phyloP scores from a whole-genome alignment of 2,329 filamentous ascomycete species.

The Cladophialophora carrionii region DNA sequence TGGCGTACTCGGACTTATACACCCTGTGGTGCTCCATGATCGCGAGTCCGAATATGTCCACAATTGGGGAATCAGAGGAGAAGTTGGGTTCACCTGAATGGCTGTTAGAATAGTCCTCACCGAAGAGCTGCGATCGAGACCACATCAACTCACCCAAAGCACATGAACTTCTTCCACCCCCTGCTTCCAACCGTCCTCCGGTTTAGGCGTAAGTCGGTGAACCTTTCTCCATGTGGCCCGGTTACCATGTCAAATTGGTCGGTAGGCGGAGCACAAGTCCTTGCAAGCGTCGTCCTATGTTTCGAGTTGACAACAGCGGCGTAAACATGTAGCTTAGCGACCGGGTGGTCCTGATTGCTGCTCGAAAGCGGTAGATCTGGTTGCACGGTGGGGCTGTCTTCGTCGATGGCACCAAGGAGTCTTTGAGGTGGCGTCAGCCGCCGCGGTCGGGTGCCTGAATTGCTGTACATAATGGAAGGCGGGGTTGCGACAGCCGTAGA shows the following conservation, averaged over 20 bases:
- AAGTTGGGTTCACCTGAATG: conserved; percentile 7
- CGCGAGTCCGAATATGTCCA: background rate
- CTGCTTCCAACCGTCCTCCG: conserved; percentile 19
- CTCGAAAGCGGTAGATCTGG: conserved; percentile 24
- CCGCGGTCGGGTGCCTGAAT: conserved; percentile 7
- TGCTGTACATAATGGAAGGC: conserved; percentile 26
- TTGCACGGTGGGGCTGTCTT: conserved; percentile 27
- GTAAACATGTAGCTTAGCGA: conserved; percentile 31
- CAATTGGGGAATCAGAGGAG: background rate
- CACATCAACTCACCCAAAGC: conserved; percentile 21
- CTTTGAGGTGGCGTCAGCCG: conserved; percentile 26
- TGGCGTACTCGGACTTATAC: background rate
- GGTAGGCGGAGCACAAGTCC: conserved; percentile 4
- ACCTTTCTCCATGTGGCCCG: conserved; percentile 31
- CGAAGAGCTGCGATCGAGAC: background rate
- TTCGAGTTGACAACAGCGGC: conserved; percentile 19
- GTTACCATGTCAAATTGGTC: conserved; percentile 25
- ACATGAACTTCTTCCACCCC: conserved; percentile 28
- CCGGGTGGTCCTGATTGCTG: conserved; percentile 24
- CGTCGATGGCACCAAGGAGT: conserved; percentile 33
- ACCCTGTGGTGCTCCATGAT: background rate
- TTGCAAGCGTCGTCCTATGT: conserved; percentile 25
- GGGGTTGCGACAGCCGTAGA: conserved; percentile 4
- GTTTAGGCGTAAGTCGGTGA: conserved; percentile 31
- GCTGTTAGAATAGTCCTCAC: background rate